phyloP scores from a whole-genome alignment of 768 basidiomycete genomes.

The Gyrodon lividus region DNA sequence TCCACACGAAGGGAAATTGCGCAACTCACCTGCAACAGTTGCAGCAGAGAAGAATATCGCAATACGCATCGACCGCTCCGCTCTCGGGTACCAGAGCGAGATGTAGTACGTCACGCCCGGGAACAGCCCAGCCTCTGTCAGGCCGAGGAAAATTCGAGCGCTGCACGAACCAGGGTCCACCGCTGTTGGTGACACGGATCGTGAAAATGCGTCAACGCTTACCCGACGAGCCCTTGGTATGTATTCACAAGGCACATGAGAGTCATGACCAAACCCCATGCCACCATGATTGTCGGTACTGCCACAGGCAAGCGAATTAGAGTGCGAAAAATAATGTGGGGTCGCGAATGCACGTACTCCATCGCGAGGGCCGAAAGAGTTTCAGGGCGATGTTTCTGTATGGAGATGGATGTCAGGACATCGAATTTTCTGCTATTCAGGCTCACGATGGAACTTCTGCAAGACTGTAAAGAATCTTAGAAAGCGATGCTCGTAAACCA shows the following conservation, averaged over 20 bases:
- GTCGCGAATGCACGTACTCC: slow-evolving; percentile 26
- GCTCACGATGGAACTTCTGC: slow-evolving; percentile 40
- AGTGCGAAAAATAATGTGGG: not conserved
- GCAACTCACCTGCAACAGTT: slow-evolving; percentile 45
- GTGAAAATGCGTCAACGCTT: slow-evolving; percentile 7
- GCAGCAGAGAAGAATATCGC: slow-evolving; percentile 67
- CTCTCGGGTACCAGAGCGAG: slow-evolving; percentile 59
- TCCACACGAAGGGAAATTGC: not conserved
- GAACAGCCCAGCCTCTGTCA: slow-evolving; percentile 47
- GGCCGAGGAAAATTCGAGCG: slow-evolving; percentile 43
- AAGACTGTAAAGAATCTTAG: slow-evolving; percentile 38
- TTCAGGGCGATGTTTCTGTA: slow-evolving; percentile 38
- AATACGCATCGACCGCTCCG: slow-evolving; percentile 56
- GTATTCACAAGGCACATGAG: slow-evolving; percentile 39
- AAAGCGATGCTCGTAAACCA: not conserved
- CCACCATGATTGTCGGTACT: slow-evolving; percentile 41
- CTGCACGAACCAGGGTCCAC: slow-evolving; percentile 15
- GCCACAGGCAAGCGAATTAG: slow-evolving; percentile 10
- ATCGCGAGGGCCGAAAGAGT: slow-evolving; percentile 36
- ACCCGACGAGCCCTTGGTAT: slow-evolving; percentile 32
- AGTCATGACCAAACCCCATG: slow-evolving; percentile 40
- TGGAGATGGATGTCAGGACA: slow-evolving; percentile 3
- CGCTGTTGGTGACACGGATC: not conserved
- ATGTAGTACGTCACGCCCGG: slow-evolving; percentile 45
- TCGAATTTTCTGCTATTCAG: not conserved